phyloP scores from a whole-genome alignment of 306 rosid species.

The Dryas octopetala region DNA sequence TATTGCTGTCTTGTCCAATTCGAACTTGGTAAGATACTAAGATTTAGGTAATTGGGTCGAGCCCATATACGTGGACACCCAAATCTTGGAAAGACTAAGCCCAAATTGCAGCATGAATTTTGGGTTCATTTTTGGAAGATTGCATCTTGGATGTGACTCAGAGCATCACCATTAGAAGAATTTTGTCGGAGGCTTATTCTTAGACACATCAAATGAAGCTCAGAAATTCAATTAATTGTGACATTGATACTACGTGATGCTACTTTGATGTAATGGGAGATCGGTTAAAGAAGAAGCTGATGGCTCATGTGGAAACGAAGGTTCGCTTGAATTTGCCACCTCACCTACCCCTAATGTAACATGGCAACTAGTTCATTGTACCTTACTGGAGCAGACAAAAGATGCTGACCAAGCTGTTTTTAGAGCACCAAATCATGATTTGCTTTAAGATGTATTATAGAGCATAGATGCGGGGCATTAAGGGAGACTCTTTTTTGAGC shows the following conservation, averaged over 20 bases:
- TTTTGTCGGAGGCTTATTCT: too few species aligned
- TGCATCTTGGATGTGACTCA: too few species aligned
- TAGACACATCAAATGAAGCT: neutral
- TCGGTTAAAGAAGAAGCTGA: neutral
- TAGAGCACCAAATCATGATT: neutral
- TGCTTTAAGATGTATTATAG: neutral
- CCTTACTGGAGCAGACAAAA: constrained; percentile 1
- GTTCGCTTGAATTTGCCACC: constrained; percentile 14
- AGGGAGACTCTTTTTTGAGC: neutral
- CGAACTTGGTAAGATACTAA: too few species aligned
- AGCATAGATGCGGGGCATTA: neutral
- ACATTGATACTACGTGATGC: neutral
- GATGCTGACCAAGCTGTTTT: neutral
- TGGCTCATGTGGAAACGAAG: neutral
- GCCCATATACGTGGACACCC: too few species aligned
- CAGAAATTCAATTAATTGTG: neutral
- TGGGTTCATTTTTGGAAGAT: neutral
- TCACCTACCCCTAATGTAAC: constrained; percentile 7
- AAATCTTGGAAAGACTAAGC: neutral
- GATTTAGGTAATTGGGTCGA: too few species aligned
- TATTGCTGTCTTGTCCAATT: too few species aligned
- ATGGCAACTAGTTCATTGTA: constrained; percentile 14
- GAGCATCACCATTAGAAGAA: too few species aligned
- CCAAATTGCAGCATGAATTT: neutral
- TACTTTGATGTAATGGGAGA: neutral